These are phyloP conservation scores for Rubia tinctorum DNA, from an alignment of 305 asterid species.

Conservation along the genomic window DNA sequence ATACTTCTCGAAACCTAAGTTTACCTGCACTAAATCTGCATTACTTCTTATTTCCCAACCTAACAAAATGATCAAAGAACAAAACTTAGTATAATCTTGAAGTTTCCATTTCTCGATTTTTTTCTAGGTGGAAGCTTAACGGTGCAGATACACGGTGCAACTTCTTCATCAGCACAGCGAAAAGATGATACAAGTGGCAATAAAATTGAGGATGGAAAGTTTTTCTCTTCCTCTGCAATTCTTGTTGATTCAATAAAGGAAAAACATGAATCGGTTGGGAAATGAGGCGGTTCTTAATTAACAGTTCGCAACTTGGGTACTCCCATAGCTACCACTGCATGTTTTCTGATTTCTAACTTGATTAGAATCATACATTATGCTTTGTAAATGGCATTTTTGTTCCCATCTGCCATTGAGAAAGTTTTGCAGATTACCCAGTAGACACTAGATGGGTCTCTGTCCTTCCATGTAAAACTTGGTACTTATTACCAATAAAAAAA, in stretches of 20 bases:
- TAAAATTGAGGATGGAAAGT: slow-evolving; percentile 19
- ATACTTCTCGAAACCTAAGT: neutral
- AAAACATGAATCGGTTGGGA: slow-evolving; percentile 22
- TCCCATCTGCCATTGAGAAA: neutral
- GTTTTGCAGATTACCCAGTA: neutral
- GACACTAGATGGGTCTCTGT: neutral
- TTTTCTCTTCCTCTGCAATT: slow-evolving; percentile 22
- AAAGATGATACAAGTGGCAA: slow-evolving; percentile 16
- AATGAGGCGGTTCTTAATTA: slow-evolving; percentile 13
- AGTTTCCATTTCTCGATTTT: slow-evolving; percentile 6
- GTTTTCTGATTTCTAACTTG: neutral
- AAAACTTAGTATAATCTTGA: slow-evolving; percentile 1
- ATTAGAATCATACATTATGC: neutral
- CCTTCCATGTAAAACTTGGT: neutral
- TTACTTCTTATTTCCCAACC: neutral
- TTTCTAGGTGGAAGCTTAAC: slow-evolving; percentile 66
- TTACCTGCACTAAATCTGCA: neutral
- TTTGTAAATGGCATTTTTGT: neutral
- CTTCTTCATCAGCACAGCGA: slow-evolving; percentile 27
- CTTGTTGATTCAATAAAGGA: slow-evolving; percentile 28
- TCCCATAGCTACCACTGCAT: neutral
- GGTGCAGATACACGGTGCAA: slow-evolving; percentile 65
- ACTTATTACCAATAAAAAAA: neutral
- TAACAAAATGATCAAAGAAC: neutral
- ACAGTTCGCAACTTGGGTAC: neutral